Conservation (phyloP, 2,329 filamentous ascomycete genomes). For the Epichloe hybrida region DNA sequence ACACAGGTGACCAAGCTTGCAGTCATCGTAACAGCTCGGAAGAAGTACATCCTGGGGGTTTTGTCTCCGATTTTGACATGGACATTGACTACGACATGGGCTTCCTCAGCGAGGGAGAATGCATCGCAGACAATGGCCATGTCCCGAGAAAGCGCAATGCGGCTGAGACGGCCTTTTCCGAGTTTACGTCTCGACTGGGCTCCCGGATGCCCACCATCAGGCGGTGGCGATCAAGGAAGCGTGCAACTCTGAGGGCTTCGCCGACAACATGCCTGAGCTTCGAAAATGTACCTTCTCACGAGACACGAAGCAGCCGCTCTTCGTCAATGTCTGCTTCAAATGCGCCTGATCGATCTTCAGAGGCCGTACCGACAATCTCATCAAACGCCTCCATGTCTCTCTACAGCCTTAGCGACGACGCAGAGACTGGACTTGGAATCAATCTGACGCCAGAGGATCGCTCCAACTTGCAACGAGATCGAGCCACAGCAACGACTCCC, state of each 20-base stretch:
- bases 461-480: conserved; percentile 42
- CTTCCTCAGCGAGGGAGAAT: conserved; percentile 52
- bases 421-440: conserved; percentile 25
- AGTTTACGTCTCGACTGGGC: conserved; percentile 51
- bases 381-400: conserved; percentile 50
- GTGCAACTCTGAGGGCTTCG: conserved; percentile 31
- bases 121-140: conserved; percentile 27
- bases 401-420: conserved; percentile 37
- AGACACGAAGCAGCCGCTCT: conserved; percentile 63
- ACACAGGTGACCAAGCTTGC: conserved; percentile 47
- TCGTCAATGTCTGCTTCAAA: conserved; percentile 59
- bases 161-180: conserved; percentile 46
- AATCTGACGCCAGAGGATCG: conserved; percentile 23
- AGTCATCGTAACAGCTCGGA: conserved; percentile 37
- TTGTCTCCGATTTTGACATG: conserved; percentile 31
- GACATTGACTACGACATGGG: conserved; percentile 55
- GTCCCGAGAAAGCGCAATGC: conserved; percentile 40
- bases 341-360: conserved; percentile 29
- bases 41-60: conserved; percentile 20
- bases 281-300: conserved; percentile 59
- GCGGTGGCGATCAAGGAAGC: conserved; percentile 35
- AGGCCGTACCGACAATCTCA: conserved; percentile 42
- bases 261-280: conserved; percentile 75
- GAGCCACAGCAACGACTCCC: conserved; percentile 60
- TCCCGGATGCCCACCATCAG: conserved; percentile 42